Percentiles rank a stretch among this genome's conserved stretches.
These are phyloP conservation scores for Discostella pseudostelligera DNA, from an alignment of 108 stramenopile genomes.

Conservation along the genomic window DNA sequence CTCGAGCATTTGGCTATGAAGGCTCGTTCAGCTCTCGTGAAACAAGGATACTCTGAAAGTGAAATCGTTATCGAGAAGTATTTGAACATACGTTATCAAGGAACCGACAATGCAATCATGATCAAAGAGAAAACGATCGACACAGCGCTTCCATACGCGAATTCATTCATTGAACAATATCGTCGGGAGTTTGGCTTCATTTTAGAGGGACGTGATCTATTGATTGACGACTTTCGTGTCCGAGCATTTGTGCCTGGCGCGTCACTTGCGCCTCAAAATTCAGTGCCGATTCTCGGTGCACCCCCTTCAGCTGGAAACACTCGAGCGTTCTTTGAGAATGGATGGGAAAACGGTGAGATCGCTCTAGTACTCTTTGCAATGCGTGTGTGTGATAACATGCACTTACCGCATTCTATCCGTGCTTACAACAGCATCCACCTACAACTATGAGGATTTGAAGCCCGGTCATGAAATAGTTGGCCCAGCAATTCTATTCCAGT, in stretches of 20 bases:
- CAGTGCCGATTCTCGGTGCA: constrained; percentile 37
- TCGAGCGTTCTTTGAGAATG: constrained; percentile 90
- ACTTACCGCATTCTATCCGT: neutral
- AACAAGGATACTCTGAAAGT: constrained; percentile 79
- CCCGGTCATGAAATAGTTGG: constrained; percentile 83
- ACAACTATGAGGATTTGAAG: constrained; percentile 76
- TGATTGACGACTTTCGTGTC: constrained; percentile 96
- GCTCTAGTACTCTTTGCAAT: neutral
- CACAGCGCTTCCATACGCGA: constrained; percentile 51
- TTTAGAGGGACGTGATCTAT: constrained; percentile 76
- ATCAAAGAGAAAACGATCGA: constrained; percentile 39
- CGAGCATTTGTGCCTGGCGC: constrained; percentile 86
- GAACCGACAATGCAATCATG: constrained; percentile 97
- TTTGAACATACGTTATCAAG: constrained; percentile 92
- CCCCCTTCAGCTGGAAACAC: constrained; percentile 59
- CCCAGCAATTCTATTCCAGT: constrained; percentile 94
- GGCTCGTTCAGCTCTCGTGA: constrained; percentile 57
- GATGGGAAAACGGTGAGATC: constrained; percentile 58
- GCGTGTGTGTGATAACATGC: no score
- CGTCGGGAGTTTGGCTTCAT: constrained; percentile 94
- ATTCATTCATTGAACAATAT: constrained; percentile 69
- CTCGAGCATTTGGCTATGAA: constrained; percentile 59
- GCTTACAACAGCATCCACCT: constrained; percentile 71
- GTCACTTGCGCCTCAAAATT: constrained; percentile 45
- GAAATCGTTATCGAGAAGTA: constrained; percentile 70